phyloP scores from a whole-genome alignment of 306 rosid species.

The Glycine latifolia region DNA sequence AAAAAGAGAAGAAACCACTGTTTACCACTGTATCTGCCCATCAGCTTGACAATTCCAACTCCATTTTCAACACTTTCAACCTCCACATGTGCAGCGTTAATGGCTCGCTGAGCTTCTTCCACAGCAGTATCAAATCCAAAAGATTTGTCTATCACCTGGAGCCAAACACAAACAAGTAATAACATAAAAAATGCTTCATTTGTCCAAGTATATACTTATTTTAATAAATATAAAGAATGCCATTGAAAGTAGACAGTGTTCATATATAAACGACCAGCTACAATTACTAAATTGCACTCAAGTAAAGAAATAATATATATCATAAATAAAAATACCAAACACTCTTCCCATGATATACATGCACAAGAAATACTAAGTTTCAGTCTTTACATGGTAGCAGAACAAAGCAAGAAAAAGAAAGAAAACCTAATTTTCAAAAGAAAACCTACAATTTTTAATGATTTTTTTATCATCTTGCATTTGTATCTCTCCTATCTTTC shows the following conservation, averaged over 20 bases:
- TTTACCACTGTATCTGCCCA: slow-evolving; percentile 96
- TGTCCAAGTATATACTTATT: slow-evolving; percentile 27
- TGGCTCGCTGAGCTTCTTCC: slow-evolving; percentile 98
- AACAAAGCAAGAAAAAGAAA: too few relatives aligned
- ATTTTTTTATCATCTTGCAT: too few relatives aligned
- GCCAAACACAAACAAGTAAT: slow-evolving; percentile 51
- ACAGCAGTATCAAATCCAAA: slow-evolving; percentile 99
- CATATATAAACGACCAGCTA: slow-evolving; percentile 1
- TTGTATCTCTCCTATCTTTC: too few relatives aligned
- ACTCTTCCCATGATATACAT: too few relatives aligned
- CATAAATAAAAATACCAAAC: not conserved
- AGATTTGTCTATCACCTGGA: slow-evolving; percentile 95
- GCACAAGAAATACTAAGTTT: too few relatives aligned
- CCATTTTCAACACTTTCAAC: slow-evolving; percentile 94
- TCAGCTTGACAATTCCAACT: slow-evolving; percentile 89
- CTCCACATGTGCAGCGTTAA: slow-evolving; percentile 95
- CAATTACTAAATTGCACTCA: slow-evolving; percentile 22
- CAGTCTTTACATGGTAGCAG: too few relatives aligned
- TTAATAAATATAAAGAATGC: slow-evolving; percentile 5
- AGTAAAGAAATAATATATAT: not conserved
- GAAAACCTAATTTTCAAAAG: too few relatives aligned
- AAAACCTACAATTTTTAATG: too few relatives aligned
- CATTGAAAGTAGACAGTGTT: not conserved
- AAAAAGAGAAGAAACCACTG: slow-evolving; percentile 8
- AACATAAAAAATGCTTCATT: slow-evolving; percentile 22